Base-by-base conservation (phyloP, 2,329 filamentous ascomycete species). In the Alternaria infectoria region DNA sequence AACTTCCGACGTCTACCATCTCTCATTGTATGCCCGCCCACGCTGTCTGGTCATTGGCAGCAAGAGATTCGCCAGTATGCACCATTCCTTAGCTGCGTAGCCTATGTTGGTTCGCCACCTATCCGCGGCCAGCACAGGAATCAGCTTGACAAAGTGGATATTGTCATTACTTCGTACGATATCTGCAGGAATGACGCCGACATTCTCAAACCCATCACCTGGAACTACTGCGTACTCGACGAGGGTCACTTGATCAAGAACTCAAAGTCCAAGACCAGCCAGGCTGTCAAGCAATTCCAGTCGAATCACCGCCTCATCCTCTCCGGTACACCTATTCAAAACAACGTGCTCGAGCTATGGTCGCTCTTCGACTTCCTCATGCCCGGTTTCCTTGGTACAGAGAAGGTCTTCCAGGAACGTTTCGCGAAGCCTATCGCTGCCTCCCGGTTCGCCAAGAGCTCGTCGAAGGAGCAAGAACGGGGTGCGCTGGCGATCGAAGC, bases 231-330 rank as follows among this genome's bases (percentile, higher is more conserved):
- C 60, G 94, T 99, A 5, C 88, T 99, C 8, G 96, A 99, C 75
- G 96, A 99, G 82, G 96, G 96, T 2, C 96, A 99, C 82, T 83
- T 99, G 67, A 99, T 99, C 85, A 99, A 99, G 85, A 99, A 99
- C 78, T 93, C 96, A 4, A 96, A 96, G 78, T 94, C 96, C 2
- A 99, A 99, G 83, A 96, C 96, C 64, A 96, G 93, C 1, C 87
- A 94, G 64, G 94, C 96, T 0, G 95, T 98, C 69, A 99, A 99
- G 84, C 89, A 89, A 62, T 86, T 99, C 32, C 82, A 88, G 7
- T 97, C 93, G 77, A 98, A 99, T 72, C 96, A 99, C 77, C 91
- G 96, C 19, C 86, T 99, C 52, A 99, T 99, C 70, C 87, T 99
- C 5, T 99, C 96, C 0, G 96, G 96, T 44, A 99, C 96, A 2